phyloP scores from a whole-genome alignment of 495 filamentous ascomycete species.

The Pseudoneurospora amorphoporcata region DNA sequence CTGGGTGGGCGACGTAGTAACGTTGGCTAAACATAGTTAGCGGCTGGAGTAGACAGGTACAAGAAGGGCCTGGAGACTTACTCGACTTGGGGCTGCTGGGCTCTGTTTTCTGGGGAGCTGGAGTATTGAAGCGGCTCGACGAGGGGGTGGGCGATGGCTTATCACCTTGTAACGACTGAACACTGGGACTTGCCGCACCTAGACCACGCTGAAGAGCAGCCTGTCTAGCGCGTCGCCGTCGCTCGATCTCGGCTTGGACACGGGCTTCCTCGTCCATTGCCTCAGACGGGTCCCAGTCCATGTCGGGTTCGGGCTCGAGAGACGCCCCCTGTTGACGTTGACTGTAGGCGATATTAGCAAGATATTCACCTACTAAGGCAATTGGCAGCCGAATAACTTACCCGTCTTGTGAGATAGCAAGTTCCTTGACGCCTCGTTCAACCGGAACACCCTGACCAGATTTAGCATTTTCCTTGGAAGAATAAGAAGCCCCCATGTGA shows the following conservation, averaged over 20 bases:
- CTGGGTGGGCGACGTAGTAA: constrained; percentile 20
- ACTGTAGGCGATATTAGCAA: neutral
- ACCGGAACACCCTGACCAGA: constrained; percentile 47
- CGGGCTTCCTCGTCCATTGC: constrained; percentile 54
- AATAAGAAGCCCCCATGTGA: constrained; percentile 23
- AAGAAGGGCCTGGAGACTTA: constrained; percentile 11
- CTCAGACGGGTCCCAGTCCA: constrained; percentile 38
- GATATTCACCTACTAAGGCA: constrained; percentile 1
- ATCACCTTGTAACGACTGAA: constrained; percentile 62
- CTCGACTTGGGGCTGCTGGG: constrained; percentile 31
- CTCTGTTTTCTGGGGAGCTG: constrained; percentile 23
- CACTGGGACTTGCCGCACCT: constrained; percentile 59
- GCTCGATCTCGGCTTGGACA: constrained; percentile 59
- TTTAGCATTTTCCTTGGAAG: constrained; percentile 57
- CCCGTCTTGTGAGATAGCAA: constrained; percentile 17
- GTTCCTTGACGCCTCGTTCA: constrained; percentile 33
- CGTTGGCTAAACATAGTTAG: constrained; percentile 13
- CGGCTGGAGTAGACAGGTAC: neutral
- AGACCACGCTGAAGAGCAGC: constrained; percentile 74
- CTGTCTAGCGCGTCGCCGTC: constrained; percentile 77
- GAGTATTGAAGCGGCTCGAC: constrained; percentile 35
- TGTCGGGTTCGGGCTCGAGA: constrained; percentile 19
- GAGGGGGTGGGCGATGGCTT: constrained; percentile 46
- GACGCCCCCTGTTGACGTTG: neutral
- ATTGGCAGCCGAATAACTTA: neutral